phyloP scores from a whole-genome alignment of 352 stramenopile species.

The Aphanomyces euteiches region DNA sequence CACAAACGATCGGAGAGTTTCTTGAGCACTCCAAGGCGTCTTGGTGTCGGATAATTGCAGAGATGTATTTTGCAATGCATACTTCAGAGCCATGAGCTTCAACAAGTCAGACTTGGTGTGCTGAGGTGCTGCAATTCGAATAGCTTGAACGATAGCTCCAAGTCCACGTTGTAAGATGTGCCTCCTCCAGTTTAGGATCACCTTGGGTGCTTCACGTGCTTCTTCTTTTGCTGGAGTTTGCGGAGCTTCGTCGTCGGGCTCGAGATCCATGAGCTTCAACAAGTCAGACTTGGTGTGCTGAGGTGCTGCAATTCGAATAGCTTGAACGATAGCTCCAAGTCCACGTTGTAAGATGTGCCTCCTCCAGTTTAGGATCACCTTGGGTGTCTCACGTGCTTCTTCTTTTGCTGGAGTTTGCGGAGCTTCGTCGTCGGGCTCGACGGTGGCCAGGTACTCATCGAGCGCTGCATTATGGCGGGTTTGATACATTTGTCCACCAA shows the following conservation, averaged over 20 bases:
- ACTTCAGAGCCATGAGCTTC: neutral
- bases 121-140: neutral
- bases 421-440: neutral
- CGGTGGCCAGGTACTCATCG: slow-evolving; percentile 18
- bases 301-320: neutral
- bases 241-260: neutral
- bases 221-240: neutral
- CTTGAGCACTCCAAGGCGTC: no score
- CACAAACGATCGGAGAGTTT: neutral
- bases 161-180: neutral
- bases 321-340: neutral
- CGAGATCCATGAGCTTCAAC: neutral
- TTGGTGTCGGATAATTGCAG: neutral
- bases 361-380: neutral
- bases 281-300: neutral
- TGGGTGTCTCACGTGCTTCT: neutral
- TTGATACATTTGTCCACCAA: neutral
- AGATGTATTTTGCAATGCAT: neutral
- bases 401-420: neutral
- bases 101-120: slow-evolving; percentile 9
- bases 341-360: neutral
- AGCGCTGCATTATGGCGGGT: slow-evolving; percentile 5
- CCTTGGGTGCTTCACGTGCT: neutral
- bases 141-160: neutral
- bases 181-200: slow-evolving; percentile 6